Percentiles rank a stretch among this genome's conserved stretches.
These are phyloP conservation scores for Ajuga reptans DNA, from an alignment of 305 asterid genomes.

Conservation along the genomic window DNA sequence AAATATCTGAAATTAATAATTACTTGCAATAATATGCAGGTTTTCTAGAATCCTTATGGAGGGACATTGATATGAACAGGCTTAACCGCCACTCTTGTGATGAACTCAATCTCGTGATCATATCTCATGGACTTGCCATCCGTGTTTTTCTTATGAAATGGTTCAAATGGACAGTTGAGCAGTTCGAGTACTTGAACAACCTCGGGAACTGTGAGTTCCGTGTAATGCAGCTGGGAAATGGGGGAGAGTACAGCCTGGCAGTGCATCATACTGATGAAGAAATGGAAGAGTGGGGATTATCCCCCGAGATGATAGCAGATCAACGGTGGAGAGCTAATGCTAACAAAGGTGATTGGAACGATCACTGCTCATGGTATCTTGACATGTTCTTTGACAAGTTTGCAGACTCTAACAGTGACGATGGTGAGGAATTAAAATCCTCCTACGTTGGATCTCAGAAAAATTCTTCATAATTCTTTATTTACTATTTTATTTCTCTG, in stretches of 20 bases:
- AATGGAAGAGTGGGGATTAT: conserved; percentile 60
- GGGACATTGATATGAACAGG: conserved; percentile 69
- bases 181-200: conserved; percentile 59
- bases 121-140: conserved; percentile 62
- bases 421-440: conserved; percentile 21
- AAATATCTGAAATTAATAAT: conserved; percentile 7
- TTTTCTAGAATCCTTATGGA: conserved; percentile 74
- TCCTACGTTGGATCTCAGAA: background rate
- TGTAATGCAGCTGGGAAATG: conserved; percentile 59
- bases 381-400: conserved; percentile 43
- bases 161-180: conserved; percentile 84
- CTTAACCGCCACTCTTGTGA: conserved; percentile 29
- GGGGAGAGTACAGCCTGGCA: conserved; percentile 79
- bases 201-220: conserved; percentile 50
- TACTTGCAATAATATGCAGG: conserved; percentile 32
- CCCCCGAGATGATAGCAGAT: conserved; percentile 61
- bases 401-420: conserved; percentile 37
- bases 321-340: conserved; percentile 52
- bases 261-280: conserved; percentile 48
- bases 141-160: conserved; percentile 76
- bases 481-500: background rate
- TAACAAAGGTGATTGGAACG: conserved; percentile 37
- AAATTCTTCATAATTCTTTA: conserved; percentile 6
- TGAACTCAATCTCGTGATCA: conserved; percentile 50
- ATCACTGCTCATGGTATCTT: conserved; percentile 42